A percentile compares a stretch with the other conserved stretches of the same genome.
These are phyloP conservation scores for Yamadazyma songkhlaensis DNA, from an alignment of 1,139 yeast species.

Conservation along the genomic window DNA sequence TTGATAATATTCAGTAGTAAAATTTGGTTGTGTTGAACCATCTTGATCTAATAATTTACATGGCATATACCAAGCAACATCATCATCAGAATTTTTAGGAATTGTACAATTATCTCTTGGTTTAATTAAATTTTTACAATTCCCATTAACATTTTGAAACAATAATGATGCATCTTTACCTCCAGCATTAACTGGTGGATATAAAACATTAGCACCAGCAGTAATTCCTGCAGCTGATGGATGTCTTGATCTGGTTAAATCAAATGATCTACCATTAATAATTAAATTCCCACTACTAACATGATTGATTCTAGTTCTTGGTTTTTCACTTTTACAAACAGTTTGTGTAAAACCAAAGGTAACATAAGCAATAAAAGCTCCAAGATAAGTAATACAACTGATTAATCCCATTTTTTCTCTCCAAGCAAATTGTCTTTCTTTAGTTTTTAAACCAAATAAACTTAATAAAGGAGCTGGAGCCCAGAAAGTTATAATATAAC, in stretches of 20 bases:
- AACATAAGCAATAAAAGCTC: conserved; percentile 76
- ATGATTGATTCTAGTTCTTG: conserved; percentile 57
- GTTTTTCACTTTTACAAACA: conserved; percentile 59
- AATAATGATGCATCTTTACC: conserved; percentile 86
- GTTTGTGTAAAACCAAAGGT: conserved; percentile 91
- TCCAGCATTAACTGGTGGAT: conserved; percentile 86
- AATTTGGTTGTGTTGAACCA: conserved; percentile 67
- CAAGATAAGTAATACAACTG: conserved; percentile 69
- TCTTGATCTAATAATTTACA: conserved; percentile 70
- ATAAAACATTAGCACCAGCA: conserved; percentile 64
- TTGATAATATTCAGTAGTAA: conserved; percentile 57
- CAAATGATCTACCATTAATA: conserved; percentile 80
- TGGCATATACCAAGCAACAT: conserved; percentile 96
- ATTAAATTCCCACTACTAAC: conserved; percentile 62
- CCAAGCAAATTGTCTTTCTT: conserved; percentile 92
- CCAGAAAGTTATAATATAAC: conserved; percentile 83
- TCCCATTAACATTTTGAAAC: conserved; percentile 94
- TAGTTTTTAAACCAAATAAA: conserved; percentile 73
- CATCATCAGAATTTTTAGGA: conserved; percentile 58
- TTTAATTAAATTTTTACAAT: conserved; percentile 77
- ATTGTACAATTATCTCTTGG: conserved; percentile 71
- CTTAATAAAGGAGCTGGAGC: conserved; percentile 76
- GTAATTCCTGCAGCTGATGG: conserved; percentile 79
- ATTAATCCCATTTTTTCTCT: conserved; percentile 89
- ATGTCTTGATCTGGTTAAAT: conserved; percentile 66